Evolutionary conservation across 148 eudicot species (phyloP).

Genomic region (Oxyria digyna): DNA sequence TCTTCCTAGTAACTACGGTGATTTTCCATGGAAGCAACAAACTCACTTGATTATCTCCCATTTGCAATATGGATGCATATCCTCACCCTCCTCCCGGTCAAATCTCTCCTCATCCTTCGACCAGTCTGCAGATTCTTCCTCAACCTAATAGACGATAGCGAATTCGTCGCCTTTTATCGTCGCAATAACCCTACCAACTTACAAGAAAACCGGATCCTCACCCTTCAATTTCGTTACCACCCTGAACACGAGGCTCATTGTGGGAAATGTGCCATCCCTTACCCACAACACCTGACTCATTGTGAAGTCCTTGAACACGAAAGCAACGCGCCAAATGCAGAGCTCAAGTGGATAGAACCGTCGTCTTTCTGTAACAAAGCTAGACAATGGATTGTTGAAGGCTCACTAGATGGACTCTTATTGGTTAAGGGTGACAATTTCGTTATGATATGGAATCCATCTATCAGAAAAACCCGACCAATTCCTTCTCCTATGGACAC

Average conservation of each 20-base stretch:
- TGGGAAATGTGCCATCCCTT: no score
- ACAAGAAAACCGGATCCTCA: background rate
- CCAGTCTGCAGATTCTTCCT: background rate
- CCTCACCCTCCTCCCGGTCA: background rate
- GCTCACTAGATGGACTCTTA: background rate
- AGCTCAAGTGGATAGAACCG: background rate
- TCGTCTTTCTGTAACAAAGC: background rate
- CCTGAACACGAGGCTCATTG: background rate
- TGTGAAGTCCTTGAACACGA: background rate
- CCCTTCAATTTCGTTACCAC: no score
- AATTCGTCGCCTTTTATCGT: background rate
- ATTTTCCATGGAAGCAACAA: background rate
- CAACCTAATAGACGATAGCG: background rate
- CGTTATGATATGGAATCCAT: background rate
- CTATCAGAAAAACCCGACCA: background rate
- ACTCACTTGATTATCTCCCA: background rate
- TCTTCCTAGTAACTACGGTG: background rate
- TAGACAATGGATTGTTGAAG: background rate
- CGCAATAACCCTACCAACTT: background rate
- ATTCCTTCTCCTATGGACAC: background rate
- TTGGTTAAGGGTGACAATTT: background rate
- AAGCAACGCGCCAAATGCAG: background rate
- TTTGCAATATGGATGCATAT: background rate
- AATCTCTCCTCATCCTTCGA: background rate
- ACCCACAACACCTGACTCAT: background rate